phyloP scores from a whole-genome alignment of 805 yeast species.

The Wilhelminamyces savonicus region DNA sequence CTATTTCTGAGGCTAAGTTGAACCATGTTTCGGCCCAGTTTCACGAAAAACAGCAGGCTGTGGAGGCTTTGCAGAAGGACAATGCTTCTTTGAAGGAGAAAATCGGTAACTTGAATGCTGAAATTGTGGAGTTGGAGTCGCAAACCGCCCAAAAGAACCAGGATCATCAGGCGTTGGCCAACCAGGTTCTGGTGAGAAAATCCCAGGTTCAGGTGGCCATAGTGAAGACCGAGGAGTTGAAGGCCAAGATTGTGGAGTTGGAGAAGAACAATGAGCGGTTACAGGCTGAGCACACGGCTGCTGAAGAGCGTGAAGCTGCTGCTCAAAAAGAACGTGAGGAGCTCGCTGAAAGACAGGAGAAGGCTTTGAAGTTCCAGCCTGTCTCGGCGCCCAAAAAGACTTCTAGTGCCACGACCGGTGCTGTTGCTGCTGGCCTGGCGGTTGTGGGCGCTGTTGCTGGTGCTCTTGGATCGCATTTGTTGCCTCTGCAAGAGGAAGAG shows the following conservation, averaged over 20 bases:
- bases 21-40: conserved; percentile 64
- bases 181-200: conserved; percentile 56
- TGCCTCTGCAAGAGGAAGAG: conserved; percentile 1
- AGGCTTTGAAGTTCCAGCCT: conserved; percentile 11
- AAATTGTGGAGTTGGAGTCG: conserved; percentile 51
- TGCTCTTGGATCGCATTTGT: conserved; percentile 2
- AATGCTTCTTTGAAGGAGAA: conserved; percentile 63
- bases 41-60: conserved; percentile 50
- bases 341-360: conserved; percentile 2
- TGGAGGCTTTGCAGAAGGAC: conserved; percentile 64
- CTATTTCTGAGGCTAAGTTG: conserved; percentile 71
- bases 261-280: conserved; percentile 16
- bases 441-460: conserved; percentile 15
- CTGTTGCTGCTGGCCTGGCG: conserved; percentile 10
- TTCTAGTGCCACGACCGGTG: not conserved
- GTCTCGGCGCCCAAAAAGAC: not conserved
- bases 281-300: conserved; percentile 14
- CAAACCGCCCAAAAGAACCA: conserved; percentile 47
- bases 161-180: conserved; percentile 56
- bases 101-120: conserved; percentile 60
- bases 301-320: conserved; percentile 5
- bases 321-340: conserved; percentile 10
- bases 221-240: conserved; percentile 36
- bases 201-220: conserved; percentile 68
- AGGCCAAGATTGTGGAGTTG: conserved; percentile 19